Conservation (phyloP, 306 rosid genomes). For the Cicer judaicum region DNA sequence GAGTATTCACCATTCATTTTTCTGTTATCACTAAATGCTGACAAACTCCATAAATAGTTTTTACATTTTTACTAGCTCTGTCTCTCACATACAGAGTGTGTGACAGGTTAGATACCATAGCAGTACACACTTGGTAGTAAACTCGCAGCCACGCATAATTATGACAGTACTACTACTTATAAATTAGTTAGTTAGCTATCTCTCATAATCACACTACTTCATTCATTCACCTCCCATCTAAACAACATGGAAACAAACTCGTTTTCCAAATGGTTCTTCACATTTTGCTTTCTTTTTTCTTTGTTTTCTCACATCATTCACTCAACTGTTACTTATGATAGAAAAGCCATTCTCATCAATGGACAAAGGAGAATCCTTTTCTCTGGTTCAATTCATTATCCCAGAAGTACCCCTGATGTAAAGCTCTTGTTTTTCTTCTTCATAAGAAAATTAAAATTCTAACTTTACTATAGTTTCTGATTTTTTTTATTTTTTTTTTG, state of each 20-base stretch:
- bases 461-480: background rate
- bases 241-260: constrained; percentile 53
- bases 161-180: constrained; percentile 24
- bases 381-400: constrained; percentile 96
- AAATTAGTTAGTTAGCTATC: constrained; percentile 40
- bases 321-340: constrained; percentile 76
- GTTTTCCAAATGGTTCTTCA: constrained; percentile 55
- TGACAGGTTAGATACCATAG: background rate
- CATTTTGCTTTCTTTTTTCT: constrained; percentile 48
- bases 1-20: background rate
- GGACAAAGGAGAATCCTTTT: constrained; percentile 89
- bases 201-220: background rate
- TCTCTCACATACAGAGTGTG: background rate
- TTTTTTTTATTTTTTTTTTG: constrained; percentile 26
- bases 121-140: constrained; percentile 24
- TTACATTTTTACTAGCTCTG: constrained; percentile 11
- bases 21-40: background rate
- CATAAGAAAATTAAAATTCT: background rate
- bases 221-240: background rate
- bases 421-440: constrained; percentile 14
- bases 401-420: constrained; percentile 98
- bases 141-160: constrained; percentile 47
- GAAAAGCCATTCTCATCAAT: constrained; percentile 82
- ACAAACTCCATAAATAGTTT: constrained; percentile 7
- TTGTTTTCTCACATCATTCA: constrained; percentile 54